Evolutionary conservation across 1,139 yeast species (phyloP).

Genomic region (Kurtzmaniella natalensis): DNA sequence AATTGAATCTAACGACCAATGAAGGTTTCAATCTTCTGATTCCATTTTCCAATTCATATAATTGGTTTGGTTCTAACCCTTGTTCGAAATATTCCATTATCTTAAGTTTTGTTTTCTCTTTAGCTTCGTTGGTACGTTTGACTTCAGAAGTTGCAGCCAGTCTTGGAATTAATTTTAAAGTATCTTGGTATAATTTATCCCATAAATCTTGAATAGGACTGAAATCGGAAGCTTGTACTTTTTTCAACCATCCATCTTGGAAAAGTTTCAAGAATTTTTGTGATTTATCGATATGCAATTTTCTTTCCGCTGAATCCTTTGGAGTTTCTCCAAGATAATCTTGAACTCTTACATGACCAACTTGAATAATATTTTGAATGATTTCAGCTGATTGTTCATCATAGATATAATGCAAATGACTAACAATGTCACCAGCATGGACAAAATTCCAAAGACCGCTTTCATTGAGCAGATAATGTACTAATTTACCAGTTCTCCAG

Average conservation of each 20-base stretch:
- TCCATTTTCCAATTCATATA: conserved; percentile 29
- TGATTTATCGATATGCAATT: conserved; percentile 25
- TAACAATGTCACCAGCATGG: conserved; percentile 74
- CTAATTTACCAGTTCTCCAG: conserved; percentile 33
- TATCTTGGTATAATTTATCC: conserved; percentile 49
- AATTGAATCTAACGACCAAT: conserved; percentile 58
- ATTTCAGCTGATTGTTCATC: conserved; percentile 59
- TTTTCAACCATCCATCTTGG: conserved; percentile 52
- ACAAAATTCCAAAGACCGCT: conserved; percentile 60
- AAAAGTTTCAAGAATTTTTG: conserved; percentile 41
- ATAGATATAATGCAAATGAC: conserved; percentile 38
- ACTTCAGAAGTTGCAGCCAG: conserved; percentile 52
- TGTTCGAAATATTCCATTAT: conserved; percentile 32
- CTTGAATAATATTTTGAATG: conserved; percentile 61
- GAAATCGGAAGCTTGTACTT: conserved; percentile 35
- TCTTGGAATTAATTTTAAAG: conserved; percentile 48
- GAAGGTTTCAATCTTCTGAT: conserved; percentile 40
- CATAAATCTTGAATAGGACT: conserved; percentile 55
- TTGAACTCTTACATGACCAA: conserved; percentile 60
- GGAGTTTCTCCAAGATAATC: conserved; percentile 45
- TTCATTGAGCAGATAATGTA: conserved; percentile 59
- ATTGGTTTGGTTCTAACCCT: conserved; percentile 25
- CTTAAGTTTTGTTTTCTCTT: conserved; percentile 50
- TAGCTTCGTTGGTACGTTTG: conserved; percentile 63
- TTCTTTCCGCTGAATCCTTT: conserved; percentile 23